Evolutionary conservation across 257 asterid species (phyloP).

Genomic region (Craterostigma plantagineum): DNA sequence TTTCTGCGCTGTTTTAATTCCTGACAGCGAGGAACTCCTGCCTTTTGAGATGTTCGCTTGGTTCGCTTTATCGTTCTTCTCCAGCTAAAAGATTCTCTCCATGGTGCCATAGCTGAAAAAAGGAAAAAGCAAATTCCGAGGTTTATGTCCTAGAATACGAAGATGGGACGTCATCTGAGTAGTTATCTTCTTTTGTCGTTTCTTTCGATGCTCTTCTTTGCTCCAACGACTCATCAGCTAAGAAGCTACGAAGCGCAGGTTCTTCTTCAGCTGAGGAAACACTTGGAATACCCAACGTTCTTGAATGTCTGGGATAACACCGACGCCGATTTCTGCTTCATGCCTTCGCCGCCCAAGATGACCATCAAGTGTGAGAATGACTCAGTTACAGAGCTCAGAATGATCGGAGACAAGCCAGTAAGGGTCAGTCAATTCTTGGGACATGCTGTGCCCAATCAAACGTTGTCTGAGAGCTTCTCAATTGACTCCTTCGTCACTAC

Average conservation of each 20-base stretch:
- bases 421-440: slow-evolving; percentile 42
- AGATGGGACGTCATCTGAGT: slow-evolving; percentile 25
- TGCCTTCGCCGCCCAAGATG: slow-evolving; percentile 39
- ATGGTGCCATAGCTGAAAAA: too few species aligned
- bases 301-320: slow-evolving; percentile 37
- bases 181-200: slow-evolving; percentile 15
- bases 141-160: too few species aligned
- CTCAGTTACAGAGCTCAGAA: slow-evolving; percentile 67
- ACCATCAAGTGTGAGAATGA: slow-evolving; percentile 49
- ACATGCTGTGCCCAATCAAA: slow-evolving; percentile 40
- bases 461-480: slow-evolving; percentile 57
- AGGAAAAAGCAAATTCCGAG: too few species aligned
- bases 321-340: slow-evolving; percentile 41
- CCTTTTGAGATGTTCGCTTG: too few species aligned
- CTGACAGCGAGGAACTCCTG: too few species aligned
- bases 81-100: too few species aligned
- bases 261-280: slow-evolving; percentile 85
- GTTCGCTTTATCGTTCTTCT: too few species aligned
- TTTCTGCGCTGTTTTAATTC: too few species aligned
- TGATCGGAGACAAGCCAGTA: slow-evolving; percentile 48
- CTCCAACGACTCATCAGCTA: slow-evolving; percentile 32
- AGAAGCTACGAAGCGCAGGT: slow-evolving; percentile 49
- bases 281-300: slow-evolving; percentile 51
- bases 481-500: slow-evolving; percentile 81
- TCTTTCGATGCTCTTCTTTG: slow-evolving; percentile 29